These are phyloP conservation scores for Lindgomyces ingoldianus DNA, from an alignment of 495 filamentous ascomycete species.

Conservation along the genomic window DNA sequence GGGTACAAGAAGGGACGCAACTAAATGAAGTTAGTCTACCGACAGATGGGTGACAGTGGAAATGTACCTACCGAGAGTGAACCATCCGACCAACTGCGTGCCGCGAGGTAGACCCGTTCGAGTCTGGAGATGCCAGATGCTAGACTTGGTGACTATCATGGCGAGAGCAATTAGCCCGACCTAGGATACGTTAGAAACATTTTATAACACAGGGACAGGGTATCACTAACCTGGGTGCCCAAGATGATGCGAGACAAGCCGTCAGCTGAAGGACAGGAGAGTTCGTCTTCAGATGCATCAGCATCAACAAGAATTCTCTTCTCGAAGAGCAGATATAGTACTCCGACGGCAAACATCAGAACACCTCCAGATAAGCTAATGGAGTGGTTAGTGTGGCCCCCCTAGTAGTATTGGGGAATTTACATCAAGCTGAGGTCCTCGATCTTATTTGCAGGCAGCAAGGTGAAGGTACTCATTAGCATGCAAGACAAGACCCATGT, in stretches of 20 bases:
- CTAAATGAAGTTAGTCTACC: constrained; percentile 46
- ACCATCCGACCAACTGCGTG: constrained; percentile 86
- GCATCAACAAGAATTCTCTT: constrained; percentile 60
- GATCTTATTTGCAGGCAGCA: constrained; percentile 81
- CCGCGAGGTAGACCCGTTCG: constrained; percentile 85
- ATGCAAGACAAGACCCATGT: constrained; percentile 77
- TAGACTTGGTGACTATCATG: constrained; percentile 83
- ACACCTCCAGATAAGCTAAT: constrained; percentile 72
- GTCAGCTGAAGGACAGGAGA: constrained; percentile 32
- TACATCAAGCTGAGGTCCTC: constrained; percentile 81
- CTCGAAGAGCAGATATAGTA: constrained; percentile 82
- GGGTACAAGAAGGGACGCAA: constrained; percentile 75
- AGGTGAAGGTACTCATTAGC: constrained; percentile 86
- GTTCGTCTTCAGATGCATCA: constrained; percentile 19
- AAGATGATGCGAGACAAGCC: constrained; percentile 39
- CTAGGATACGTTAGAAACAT: constrained; percentile 45
- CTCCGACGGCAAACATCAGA: constrained; percentile 76
- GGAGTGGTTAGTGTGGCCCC: neutral
- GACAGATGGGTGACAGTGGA: neutral
- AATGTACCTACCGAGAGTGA: constrained; percentile 66
- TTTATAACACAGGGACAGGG: neutral
- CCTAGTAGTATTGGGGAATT: constrained; percentile 31
- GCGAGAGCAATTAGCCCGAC: constrained; percentile 82
- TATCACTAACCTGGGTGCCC: constrained; percentile 41
- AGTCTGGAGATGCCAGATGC: constrained; percentile 76